Conservation (phyloP, 2,329 filamentous ascomycete genomes). For the Capronia epimyces region DNA sequence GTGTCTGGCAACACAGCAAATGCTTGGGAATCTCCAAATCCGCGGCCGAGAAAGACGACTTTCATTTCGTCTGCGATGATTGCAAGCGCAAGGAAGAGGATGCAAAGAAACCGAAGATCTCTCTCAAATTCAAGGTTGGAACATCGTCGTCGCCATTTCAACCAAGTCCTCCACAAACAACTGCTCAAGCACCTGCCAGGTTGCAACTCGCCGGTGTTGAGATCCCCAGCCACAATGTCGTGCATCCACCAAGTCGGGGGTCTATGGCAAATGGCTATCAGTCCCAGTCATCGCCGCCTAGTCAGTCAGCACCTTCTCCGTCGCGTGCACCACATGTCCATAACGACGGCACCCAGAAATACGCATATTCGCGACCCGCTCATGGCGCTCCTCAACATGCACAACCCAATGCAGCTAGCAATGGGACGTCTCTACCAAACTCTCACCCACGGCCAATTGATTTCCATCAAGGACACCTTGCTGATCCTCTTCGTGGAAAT, state of each 20-base stretch:
- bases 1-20: conserved; percentile 93
- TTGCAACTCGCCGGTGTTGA: conserved; percentile 17
- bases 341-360: conserved; percentile 28
- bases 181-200: conserved; percentile 2
- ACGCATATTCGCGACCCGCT: conserved; percentile 31
- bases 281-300: conserved; percentile 21
- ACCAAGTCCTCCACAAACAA: conserved; percentile 14
- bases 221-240: conserved; percentile 2
- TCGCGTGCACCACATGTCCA: conserved; percentile 3
- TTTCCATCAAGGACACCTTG: not conserved
- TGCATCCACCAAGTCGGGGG: conserved; percentile 5
- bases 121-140: conserved; percentile 54
- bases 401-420: not conserved
- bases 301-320: conserved; percentile 6
- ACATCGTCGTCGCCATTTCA: conserved; percentile 28
- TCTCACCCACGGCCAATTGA: not conserved
- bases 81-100: conserved; percentile 67
- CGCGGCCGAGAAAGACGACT: conserved; percentile 78
- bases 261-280: conserved; percentile 26
- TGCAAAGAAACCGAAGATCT: conserved; percentile 56
- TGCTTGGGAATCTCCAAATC: conserved; percentile 74
- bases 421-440: not conserved
- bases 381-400: conserved; percentile 1
- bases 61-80: conserved; percentile 75
- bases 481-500: not conserved